Base-by-base conservation (phyloP, 2,329 filamentous ascomycete species). In the Colletotrichum scovillei region DNA sequence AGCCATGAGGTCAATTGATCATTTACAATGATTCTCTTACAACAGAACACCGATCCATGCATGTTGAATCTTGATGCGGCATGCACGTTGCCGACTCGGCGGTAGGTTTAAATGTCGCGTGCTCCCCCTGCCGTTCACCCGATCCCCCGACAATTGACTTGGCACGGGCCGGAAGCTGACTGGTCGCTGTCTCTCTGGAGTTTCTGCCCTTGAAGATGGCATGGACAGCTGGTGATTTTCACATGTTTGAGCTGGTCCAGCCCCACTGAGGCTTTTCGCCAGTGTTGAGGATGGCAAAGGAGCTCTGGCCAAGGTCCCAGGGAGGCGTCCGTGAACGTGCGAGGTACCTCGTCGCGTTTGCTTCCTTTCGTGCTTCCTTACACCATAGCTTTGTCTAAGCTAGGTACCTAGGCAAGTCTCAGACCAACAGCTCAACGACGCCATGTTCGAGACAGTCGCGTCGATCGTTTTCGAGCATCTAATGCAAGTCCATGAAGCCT, bases 341-440 rank as follows among this genome's bases (percentile, higher is more conserved):
- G 26, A 56, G 26, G 53, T 16, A 56, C 22, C 53, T 28, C 12
- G 42, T 49, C 42, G 19, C 4, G 19, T 19, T 8, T 42, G 38
- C 38, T 42, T 42, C 2, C 7, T 53, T 46, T n/a, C 30, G 38
- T 30, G 38, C 1, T 53, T 46, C 60, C 30, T 64, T 30, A 30
- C 32, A 22, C 24, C 56, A 49, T 6, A 57, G 12, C 49, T 38
- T 9, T 62, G 19, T 5, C 6, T 14, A 19, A 64, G 49, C n/a
- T 35, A 32, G 9, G 9, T 5, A 28, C 26, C 26, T 38, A 28
- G 46, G 62, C 49, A 71, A 52, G 71, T 70, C 57, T 73, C 56
- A 52, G 67, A 66, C 62, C 26, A 65, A 38, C 67, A 71, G 60
- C 71, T 73, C 67, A 65, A 66, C 67, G 62, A 71, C 56, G 52